phyloP scores from a whole-genome alignment of 305 asterid species.

The Striga hermonthica region DNA sequence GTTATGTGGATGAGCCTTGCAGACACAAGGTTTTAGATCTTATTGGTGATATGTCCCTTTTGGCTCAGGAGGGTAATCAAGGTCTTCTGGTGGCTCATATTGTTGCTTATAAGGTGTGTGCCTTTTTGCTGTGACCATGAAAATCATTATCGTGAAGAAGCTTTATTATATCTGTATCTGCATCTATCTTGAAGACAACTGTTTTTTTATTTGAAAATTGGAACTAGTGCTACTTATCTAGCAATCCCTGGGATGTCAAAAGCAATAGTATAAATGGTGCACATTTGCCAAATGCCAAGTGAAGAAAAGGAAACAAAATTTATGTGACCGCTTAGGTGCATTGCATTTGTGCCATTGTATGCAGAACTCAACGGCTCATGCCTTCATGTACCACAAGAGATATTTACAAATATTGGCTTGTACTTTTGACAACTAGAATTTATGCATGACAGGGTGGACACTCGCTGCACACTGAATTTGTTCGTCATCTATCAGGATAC shows the following conservation, averaged over 20 bases:
- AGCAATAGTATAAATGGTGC: too few relatives aligned
- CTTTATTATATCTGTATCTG: not conserved
- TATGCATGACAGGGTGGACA: slow-evolving; percentile 69
- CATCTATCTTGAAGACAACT: not conserved
- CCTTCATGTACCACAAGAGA: not conserved
- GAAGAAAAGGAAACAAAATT: too few relatives aligned
- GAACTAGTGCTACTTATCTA: too few relatives aligned
- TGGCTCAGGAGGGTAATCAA: slow-evolving; percentile 80
- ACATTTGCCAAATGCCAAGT: too few relatives aligned
- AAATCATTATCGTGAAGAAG: not conserved
- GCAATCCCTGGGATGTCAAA: too few relatives aligned
- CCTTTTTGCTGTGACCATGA: slow-evolving; percentile 16
- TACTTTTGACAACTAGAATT: not conserved
- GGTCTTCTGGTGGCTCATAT: slow-evolving; percentile 83
- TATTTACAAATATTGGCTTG: too few relatives aligned
- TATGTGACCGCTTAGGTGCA: too few relatives aligned
- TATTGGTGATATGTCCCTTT: slow-evolving; percentile 90
- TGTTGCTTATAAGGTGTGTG: slow-evolving; percentile 74
- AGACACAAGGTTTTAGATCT: slow-evolving; percentile 94
- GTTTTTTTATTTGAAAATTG: not conserved
- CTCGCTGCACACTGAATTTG: slow-evolving; percentile 72
- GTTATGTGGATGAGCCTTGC: slow-evolving; percentile 75
- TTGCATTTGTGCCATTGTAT: too few relatives aligned
- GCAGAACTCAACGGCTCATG: too few relatives aligned
- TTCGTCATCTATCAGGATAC: slow-evolving; percentile 45